A percentile compares a stretch with the other conserved stretches of the same genome.
These are phyloP conservation scores for Lentinula edodes DNA, from an alignment of 768 basidiomycete genomes.

Conservation along the genomic window DNA sequence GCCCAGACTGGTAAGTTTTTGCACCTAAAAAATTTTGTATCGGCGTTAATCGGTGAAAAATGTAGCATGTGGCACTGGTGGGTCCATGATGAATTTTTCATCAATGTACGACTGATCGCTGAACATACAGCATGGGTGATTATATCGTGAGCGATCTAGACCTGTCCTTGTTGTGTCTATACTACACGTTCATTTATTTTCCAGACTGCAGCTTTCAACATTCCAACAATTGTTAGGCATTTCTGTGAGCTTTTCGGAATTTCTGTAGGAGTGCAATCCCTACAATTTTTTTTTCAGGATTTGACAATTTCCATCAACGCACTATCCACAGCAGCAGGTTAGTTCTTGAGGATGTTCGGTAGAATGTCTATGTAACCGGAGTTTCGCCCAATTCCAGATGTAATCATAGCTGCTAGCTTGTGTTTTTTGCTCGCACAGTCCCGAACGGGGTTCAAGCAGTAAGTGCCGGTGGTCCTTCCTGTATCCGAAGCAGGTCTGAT, in stretches of 20 bases:
- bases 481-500: not conserved
- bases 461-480: not conserved
- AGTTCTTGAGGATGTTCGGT: not conserved
- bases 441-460: conserved; percentile 10
- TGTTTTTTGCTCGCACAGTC: conserved; percentile 7
- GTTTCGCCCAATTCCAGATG: not conserved
- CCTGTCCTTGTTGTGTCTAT: not conserved
- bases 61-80: conserved; percentile 5
- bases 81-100: not conserved
- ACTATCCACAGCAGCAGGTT: conserved; percentile 3
- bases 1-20: conserved; percentile 5
- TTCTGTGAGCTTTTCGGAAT: conserved; percentile 1
- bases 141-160: conserved; percentile 4
- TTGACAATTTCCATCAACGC: conserved; percentile 12
- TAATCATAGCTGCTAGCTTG: conserved; percentile 9
- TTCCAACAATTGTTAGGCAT: conserved; percentile 5
- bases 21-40: not conserved
- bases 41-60: not conserved
- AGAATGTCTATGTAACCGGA: not conserved
- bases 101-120: not conserved
- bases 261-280: not conserved
- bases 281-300: not conserved
- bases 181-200: not conserved
- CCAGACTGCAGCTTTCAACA: conserved; percentile 1
- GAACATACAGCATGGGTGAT: conserved; percentile 7